These are phyloP conservation scores for Cairneyella variabilis DNA, from an alignment of 495 filamentous ascomycete species.

Conservation along the genomic window DNA sequence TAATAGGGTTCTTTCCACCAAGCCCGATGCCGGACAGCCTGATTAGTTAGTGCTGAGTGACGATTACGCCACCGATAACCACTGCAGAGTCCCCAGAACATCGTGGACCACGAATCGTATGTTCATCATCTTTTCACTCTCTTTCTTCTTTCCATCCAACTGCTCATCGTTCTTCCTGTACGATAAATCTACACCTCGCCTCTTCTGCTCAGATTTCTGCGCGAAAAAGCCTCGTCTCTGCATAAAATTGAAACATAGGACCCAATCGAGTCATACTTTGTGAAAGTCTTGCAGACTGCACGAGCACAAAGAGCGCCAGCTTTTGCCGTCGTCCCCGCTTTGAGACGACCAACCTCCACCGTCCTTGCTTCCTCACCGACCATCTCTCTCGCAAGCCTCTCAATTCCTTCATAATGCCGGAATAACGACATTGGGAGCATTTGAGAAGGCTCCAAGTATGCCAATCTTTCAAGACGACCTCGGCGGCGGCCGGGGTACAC, in stretches of 20 bases:
- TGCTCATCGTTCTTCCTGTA: neutral
- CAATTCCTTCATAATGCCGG: constrained; percentile 18
- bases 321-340: constrained; percentile 13
- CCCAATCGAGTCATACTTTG: constrained; percentile 6
- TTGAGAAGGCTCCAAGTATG: constrained; percentile 39
- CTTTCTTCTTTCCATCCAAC: neutral
- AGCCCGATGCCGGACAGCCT: too few relatives aligned
- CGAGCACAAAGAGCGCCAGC: neutral
- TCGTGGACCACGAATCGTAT: too few relatives aligned
- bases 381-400: neutral
- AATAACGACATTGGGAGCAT: constrained; percentile 15
- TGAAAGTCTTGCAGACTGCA: constrained; percentile 17
- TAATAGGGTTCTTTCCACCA: too few relatives aligned
- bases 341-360: constrained; percentile 11
- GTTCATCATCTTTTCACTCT: neutral
- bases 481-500: constrained; percentile 24
- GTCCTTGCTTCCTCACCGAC: constrained; percentile 6
- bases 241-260: neutral
- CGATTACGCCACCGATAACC: too few relatives aligned
- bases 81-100: too few relatives aligned
- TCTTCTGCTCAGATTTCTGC: neutral
- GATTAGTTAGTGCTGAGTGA: too few relatives aligned
- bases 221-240: neutral
- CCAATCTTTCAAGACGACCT: constrained; percentile 54
- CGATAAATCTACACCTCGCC: neutral